phyloP scores from a whole-genome alignment of 1,284 basidiomycete genomes.

The Entoloma clypeatum region DNA sequence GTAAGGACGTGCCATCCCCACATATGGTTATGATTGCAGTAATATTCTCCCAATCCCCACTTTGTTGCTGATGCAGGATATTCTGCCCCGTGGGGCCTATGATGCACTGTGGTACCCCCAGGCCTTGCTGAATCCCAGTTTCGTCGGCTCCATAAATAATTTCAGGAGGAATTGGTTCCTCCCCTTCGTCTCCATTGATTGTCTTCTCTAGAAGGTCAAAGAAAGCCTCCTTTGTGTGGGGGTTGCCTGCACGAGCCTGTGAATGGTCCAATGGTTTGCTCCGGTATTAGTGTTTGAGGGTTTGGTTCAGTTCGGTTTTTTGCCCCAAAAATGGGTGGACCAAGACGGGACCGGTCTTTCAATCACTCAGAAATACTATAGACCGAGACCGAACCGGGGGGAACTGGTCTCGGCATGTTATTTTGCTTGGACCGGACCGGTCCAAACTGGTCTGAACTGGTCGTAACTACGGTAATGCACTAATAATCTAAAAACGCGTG shows the following conservation, averaged over 20 bases:
- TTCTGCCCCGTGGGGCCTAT: constrained; percentile 23
- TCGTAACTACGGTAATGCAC: no score
- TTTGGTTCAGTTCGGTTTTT: no score
- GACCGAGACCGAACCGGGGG: no score
- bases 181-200: not conserved
- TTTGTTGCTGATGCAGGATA: constrained; percentile 30
- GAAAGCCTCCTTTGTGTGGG: constrained; percentile 3
- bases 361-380: no score
- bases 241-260: constrained; percentile 1
- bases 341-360: no score
- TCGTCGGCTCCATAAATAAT: constrained; percentile 33
- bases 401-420: no score
- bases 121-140: constrained; percentile 25
- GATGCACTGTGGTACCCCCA: constrained; percentile 23
- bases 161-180: constrained; percentile 14
- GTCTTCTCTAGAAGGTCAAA: not conserved
- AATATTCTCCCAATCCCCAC: constrained; percentile 33
- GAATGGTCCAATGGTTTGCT: constrained; percentile 5
- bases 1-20: constrained; percentile 30
- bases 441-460: no score
- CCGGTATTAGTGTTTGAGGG: no score
- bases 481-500: no score
- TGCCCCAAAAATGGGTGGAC: no score
- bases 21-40: constrained; percentile 38
- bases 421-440: no score